These are phyloP conservation scores for Microbotryum violaceum DNA, from an alignment of 1,284 basidiomycete genomes.

Conservation along the genomic window DNA sequence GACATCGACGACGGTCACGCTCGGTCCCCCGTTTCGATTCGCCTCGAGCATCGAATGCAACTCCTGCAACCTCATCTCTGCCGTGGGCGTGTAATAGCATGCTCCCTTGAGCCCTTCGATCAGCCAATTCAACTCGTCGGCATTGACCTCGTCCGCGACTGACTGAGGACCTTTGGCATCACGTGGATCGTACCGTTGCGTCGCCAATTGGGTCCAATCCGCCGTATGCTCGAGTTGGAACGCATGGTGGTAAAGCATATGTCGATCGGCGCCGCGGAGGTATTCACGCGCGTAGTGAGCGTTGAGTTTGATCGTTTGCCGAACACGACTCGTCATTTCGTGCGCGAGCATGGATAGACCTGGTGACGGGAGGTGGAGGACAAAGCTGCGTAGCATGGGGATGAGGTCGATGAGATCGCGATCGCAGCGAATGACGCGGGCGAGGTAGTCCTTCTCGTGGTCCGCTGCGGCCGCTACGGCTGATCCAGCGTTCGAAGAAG, in stretches of 20 bases:
- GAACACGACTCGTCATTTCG: too few species aligned
- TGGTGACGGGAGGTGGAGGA: too few species aligned
- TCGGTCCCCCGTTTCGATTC: too few species aligned
- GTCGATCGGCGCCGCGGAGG: not conserved
- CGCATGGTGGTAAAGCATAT: slow-evolving; percentile 14
- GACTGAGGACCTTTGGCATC: not conserved
- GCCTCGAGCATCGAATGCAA: too few species aligned
- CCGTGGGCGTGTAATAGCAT: slow-evolving; percentile 17
- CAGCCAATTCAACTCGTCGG: slow-evolving; percentile 17
- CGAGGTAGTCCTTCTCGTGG: slow-evolving; percentile 10
- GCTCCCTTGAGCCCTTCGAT: slow-evolving; percentile 18
- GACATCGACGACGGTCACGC: too few species aligned
- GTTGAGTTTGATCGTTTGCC: too few species aligned
- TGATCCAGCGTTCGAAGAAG: too few species aligned
- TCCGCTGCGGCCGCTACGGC: too few species aligned
- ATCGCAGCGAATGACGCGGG: slow-evolving; percentile 7
- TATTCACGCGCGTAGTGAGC: not conserved
- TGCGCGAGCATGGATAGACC: too few species aligned
- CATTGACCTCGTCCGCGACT: slow-evolving; percentile 4
- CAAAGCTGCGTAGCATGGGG: not conserved
- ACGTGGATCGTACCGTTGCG: slow-evolving; percentile 9
- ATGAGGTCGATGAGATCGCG: slow-evolving; percentile 11
- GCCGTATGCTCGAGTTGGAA: slow-evolving; percentile 16
- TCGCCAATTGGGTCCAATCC: slow-evolving; percentile 13
- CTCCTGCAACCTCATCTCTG: too few species aligned